Base-by-base conservation (phyloP, 1,139 yeast genomes). In the Arxiozyma slooffiae region DNA sequence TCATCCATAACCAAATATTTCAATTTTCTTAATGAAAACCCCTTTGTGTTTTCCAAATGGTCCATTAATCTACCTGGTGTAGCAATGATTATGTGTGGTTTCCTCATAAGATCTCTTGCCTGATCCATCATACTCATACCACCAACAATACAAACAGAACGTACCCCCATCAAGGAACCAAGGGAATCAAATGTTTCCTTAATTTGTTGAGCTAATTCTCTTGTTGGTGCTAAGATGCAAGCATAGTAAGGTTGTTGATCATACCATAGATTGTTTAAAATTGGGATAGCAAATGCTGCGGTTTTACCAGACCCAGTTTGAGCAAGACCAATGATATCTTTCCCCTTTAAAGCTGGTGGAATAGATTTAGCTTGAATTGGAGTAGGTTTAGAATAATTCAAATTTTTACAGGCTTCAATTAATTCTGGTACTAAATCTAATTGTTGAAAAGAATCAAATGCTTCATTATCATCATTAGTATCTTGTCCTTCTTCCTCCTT, bases 121-220 rank as follows among this genome's bases (percentile, higher is more conserved):
- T 92, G 99, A 61, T 89, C 95, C 94, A 92, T 88, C 87, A 87
- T 86, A 63, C 88, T 96, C 94, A 92, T 92, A 57, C 99, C 99
- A 58, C 98, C 98, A 41, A 92, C 96, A 56, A 92, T 79, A 55
- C 95, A 90, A 2, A 82, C 83, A 36, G 92, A 76, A 60, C 95
- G 75, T 41, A 90, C 77, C 0, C 98, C 98, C 95, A 92, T 90
- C 18, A 81, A 72, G 1, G 87, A 71, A 0, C 99, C 99, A 48
- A 92, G 71, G 0, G 97, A 96, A 65, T 89, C 96, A 66, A 92
- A 94, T 16, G 96, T 92, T 61, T 89, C 96, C 59, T 90, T 84
- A 59, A 94, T 92, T 67, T 92, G 99, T 67, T 85, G 89, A 0
- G 98, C 98, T 66, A 92, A 74, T 70, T 92, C 99, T 72, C 99